Base-by-base conservation (phyloP, 176 grass and related monocot species). In the Musa schizocarpa region DNA sequence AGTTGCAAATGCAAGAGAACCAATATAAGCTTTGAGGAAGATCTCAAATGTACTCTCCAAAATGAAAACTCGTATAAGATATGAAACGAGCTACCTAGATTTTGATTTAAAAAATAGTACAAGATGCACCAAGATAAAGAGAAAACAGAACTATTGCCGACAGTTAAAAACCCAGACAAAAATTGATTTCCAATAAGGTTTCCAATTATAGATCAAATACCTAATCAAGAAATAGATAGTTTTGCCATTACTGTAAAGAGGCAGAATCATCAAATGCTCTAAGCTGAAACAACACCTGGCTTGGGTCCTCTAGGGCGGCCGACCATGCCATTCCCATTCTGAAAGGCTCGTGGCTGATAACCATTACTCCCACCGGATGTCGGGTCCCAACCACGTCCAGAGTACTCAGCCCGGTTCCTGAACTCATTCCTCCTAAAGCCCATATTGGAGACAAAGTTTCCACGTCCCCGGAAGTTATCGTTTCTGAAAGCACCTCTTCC, bases 401-500 rank as follows among this genome's bases (percentile, higher is more conserved):
- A 59, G 2, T 79, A 84, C 34, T 88, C 86, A 1, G 68, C 83
- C 12, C 74, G 81, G 57, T 84, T 88, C 54, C 86, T 80, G 9
- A 88, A 86, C 19, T 92, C 77, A 1, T 74, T 86, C 54, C 81
- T 67, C 22, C 83, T 49, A 7, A 66, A 85, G 67, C 23, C 55
- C 57, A 77, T 53, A 1, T 43, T 69, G 9, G 50, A 23, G 0
- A 49, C 66, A 2, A 65, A 77, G 73, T 74, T 79, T 53, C 81
- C 73, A 0, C 24, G 77, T 0, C 82, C 83, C n/a, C 85, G 81
- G 69, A 85, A 91, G 80, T 61, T 85, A 9, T 88, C 89, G 17
- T 87, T 77, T n/a, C 79, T 79, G 78, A 82, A 81, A 13, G 9
- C 43, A 34, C 83, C 86, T 76, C 83, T 86, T 27, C 83, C 83